Percentiles rank a stretch among this genome's conserved stretches.
phyloP scores from a whole-genome alignment of 2,329 filamentous ascomycete species.

The Blastomyces silverae region DNA sequence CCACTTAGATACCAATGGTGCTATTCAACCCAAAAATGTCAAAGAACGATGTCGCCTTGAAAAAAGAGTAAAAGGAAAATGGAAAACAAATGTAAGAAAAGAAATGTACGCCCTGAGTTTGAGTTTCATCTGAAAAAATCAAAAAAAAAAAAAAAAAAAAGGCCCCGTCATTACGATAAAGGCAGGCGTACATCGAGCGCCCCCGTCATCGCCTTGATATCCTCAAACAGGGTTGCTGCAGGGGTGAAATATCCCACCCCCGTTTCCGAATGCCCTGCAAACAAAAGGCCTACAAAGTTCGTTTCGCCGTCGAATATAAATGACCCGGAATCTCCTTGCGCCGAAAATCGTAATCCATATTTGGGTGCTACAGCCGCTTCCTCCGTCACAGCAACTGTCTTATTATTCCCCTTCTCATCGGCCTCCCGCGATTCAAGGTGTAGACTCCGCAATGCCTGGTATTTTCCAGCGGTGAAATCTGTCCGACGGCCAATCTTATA shows the following conservation, averaged over 20 bases:
- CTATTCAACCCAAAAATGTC: background rate
- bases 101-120: background rate
- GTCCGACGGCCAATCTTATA: constrained; percentile 6
- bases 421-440: background rate
- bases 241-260: constrained; percentile 12
- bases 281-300: constrained; percentile 14
- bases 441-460: background rate
- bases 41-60: constrained; percentile 25
- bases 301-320: constrained; percentile 6
- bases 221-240: background rate
- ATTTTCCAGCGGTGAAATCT: background rate
- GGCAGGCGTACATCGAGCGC: background rate
- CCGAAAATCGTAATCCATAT: background rate
- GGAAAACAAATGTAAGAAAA: no score
- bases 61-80: constrained; percentile 29
- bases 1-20: no score
- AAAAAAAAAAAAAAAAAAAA: no score
- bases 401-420: background rate
- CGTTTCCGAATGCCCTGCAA: constrained; percentile 5
- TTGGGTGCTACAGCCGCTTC: background rate
- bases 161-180: background rate
- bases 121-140: background rate
- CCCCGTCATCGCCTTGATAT: constrained; percentile 2
- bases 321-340: constrained; percentile 12
- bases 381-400: background rate